Base-by-base conservation (phyloP, 305 asterid genomes). In the Withania somnifera region DNA sequence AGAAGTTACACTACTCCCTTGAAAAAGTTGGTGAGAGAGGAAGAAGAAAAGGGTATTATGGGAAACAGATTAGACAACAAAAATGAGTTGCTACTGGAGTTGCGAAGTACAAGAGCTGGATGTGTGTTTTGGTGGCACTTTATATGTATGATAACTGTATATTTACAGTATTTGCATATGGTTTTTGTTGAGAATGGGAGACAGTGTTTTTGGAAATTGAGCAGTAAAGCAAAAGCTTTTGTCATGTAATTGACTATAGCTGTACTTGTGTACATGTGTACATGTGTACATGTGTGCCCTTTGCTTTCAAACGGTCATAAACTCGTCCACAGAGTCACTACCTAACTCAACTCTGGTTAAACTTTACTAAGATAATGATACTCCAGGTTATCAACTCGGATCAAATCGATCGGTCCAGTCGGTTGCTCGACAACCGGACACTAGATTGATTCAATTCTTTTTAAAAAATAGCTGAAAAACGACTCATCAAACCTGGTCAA, bases 241-340 rank as follows among this genome's bases (percentile, higher is more conserved):
- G 79, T 73, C 40, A 36, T 61, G 73, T 40, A 58, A 38, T 45
- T 45, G 61, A 42, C 57, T 20, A 77, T 79, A 60, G 11, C 4
- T 58, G 77, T 79, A 79, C 76, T 54, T 38, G 68, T 40, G 57
- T n/a, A 30, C 22, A 7, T 78, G 58, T 58, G 56, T 57, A 4
- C n/a, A n/a, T 38, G 68, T 40, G 57, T n/a, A 30, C 22, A 7
- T 78, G 58, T 58, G 73, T 47, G 42, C 13, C 15, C 4, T 11
- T 24, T 60, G 60, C 42, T 57, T 24, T 66, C 45, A 42, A 79
- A 79, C 82, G 82, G 82, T 79, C 77, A 60, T 61, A 58, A 79
- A 79, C 82, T 61, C 82, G 19, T 42, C 0, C 11, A 36, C 17
- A n/a, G 26, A 60, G 61, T 79, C 45, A 9, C 52, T 22, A 57